Evolutionary conservation across 139 green algal genomes (phyloP).

Genomic region (Chlorella sp.): DNA sequence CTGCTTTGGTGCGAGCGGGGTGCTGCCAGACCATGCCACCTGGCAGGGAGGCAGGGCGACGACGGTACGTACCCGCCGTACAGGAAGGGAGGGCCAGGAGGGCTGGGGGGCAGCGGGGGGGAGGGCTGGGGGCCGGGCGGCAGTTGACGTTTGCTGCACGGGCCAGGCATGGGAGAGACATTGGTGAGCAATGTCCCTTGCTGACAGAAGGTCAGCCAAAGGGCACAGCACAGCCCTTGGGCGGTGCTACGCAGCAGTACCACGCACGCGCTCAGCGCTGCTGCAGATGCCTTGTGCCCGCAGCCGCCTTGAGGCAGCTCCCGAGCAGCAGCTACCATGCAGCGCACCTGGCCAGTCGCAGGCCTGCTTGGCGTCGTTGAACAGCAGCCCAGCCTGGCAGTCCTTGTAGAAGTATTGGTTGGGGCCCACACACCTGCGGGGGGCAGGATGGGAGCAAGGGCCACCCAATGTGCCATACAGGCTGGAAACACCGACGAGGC

Average conservation of each 20-base stretch:
- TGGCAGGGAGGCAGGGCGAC: too few species aligned
- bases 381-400: constrained; percentile 25
- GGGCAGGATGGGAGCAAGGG: not conserved
- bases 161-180: not conserved
- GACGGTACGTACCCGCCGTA: constrained; percentile 34
- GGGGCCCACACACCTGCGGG: constrained; percentile 18
- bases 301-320: too few species aligned
- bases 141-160: constrained; percentile 15
- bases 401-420: constrained; percentile 27
- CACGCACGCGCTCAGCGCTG: not conserved
- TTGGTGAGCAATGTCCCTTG: not conserved
- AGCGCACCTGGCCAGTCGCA: constrained; percentile 42
- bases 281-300: not conserved
- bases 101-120: not conserved
- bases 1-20: too few species aligned
- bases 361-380: not conserved
- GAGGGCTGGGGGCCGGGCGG: not conserved
- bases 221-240: too few species aligned
- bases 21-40: too few species aligned
- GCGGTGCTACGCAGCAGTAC: too few species aligned
- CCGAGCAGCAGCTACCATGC: too few species aligned
- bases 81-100: not conserved
- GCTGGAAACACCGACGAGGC: too few species aligned
- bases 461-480: too few species aligned
- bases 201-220: too few species aligned